phyloP scores from a whole-genome alignment of 257 asterid genomes.

The Striga asiatica region DNA sequence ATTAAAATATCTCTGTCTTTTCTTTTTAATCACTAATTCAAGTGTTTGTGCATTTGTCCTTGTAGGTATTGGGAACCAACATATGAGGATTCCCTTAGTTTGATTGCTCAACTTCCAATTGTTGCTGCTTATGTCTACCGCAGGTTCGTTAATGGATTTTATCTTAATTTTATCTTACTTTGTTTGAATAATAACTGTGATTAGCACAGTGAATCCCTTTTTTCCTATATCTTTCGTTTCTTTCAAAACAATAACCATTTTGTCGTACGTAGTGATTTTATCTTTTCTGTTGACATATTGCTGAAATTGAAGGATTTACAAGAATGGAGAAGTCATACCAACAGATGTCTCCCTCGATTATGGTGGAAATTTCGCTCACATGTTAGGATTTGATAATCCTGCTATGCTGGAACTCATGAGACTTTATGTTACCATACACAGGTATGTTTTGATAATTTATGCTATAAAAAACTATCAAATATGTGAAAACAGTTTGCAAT shows the following conservation, averaged over 20 bases:
- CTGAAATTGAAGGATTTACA: constrained; percentile 62
- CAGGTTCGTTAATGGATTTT: constrained; percentile 48
- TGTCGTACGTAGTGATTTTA: too few relatives aligned
- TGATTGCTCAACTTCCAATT: constrained; percentile 91
- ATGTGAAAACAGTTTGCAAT: neutral
- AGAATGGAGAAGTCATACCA: constrained; percentile 64
- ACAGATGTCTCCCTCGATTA: constrained; percentile 82
- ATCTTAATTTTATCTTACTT: too few relatives aligned
- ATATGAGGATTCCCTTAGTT: constrained; percentile 84
- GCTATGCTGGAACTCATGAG: constrained; percentile 96
- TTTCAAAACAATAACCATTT: too few relatives aligned
- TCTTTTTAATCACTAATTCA: too few relatives aligned
- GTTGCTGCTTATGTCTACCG: constrained; percentile 89
- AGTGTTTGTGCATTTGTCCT: constrained; percentile 16
- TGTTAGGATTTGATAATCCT: constrained; percentile 86
- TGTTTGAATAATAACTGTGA: too few relatives aligned
- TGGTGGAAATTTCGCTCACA: constrained; percentile 90
- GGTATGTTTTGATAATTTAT: constrained; percentile 30
- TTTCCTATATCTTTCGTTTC: too few relatives aligned
- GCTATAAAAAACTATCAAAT: neutral
- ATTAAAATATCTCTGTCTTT: too few relatives aligned
- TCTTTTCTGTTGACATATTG: neutral
- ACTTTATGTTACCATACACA: constrained; percentile 90
- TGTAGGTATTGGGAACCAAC: constrained; percentile 95
- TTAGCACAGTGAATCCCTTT: too few relatives aligned